phyloP scores from a whole-genome alignment of 352 stramenopile genomes.

The Pilasporangium apinafurcum region DNA sequence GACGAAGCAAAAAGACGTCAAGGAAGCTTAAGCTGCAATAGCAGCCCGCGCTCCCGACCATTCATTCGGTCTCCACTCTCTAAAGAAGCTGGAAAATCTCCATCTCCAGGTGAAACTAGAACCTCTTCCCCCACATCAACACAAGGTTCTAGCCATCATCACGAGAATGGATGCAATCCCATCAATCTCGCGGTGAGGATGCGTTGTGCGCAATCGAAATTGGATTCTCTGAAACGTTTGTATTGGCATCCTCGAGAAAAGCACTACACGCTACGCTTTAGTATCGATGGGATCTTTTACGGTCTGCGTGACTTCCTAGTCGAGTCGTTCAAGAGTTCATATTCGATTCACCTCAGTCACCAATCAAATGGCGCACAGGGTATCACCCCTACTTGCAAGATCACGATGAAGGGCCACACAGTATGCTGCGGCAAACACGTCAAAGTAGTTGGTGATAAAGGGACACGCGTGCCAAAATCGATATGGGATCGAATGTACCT shows the following conservation, averaged over 20 bases:
- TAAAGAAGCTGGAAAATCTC: slow-evolving; percentile 7
- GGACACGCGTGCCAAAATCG: slow-evolving; percentile 68
- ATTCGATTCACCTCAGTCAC: slow-evolving; percentile 56
- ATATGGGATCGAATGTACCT: slow-evolving; percentile 79
- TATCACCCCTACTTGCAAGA: slow-evolving; percentile 60
- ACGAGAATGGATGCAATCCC: slow-evolving; percentile 29
- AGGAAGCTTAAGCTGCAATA: slow-evolving; percentile 19
- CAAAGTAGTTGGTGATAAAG: slow-evolving; percentile 72
- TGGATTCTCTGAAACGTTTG: slow-evolving; percentile 56
- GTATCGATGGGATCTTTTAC: slow-evolving; percentile 76
- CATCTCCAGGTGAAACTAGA: not conserved
- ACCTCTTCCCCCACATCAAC: not conserved
- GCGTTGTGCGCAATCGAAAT: slow-evolving; percentile 58
- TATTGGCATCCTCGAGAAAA: slow-evolving; percentile 73
- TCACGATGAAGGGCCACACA: slow-evolving; percentile 53
- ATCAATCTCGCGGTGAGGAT: slow-evolving; percentile 52
- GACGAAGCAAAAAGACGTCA: slow-evolving; percentile 39
- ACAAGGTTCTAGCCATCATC: slow-evolving; percentile 2
- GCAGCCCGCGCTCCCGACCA: slow-evolving; percentile 11
- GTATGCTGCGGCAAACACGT: slow-evolving; percentile 67
- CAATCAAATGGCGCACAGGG: slow-evolving; percentile 59
- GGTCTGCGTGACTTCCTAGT: slow-evolving; percentile 65
- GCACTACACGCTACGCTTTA: slow-evolving; percentile 70
- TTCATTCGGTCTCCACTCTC: slow-evolving; percentile 4
- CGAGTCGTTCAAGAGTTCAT: slow-evolving; percentile 52